Percentiles rank a stretch among this genome's conserved stretches.
Evolutionary conservation across 2,329 filamentous ascomycete species (phyloP).

Genomic region (Penicillium sumatraense): DNA sequence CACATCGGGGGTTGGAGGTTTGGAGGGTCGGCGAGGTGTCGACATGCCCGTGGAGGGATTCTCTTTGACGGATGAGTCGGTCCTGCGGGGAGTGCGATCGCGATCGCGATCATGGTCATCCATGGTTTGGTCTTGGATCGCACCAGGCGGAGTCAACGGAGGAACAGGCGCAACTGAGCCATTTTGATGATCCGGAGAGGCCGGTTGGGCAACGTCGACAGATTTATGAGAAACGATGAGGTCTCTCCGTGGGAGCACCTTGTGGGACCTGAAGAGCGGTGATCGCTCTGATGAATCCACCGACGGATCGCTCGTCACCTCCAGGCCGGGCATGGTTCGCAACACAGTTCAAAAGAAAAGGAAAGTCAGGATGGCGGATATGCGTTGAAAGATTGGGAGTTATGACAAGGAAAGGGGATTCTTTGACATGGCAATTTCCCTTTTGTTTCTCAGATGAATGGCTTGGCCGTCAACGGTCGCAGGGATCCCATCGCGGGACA

Average conservation of each 20-base stretch:
- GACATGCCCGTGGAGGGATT: constrained; percentile 34
- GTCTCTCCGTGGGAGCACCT: constrained; percentile 43
- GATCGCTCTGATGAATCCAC: constrained; percentile 34
- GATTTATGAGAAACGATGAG: constrained; percentile 26
- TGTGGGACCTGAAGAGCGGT: constrained; percentile 46
- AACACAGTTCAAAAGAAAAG: constrained; percentile 11
- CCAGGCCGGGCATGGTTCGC: constrained; percentile 42
- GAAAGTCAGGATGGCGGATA: background rate
- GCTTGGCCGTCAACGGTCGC: constrained; percentile 6
- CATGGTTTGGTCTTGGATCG: constrained; percentile 25
- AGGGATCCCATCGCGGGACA: constrained; percentile 19
- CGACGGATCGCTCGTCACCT: constrained; percentile 30
- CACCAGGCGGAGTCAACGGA: constrained; percentile 44
- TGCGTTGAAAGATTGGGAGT: no score
- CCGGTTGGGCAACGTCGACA: constrained; percentile 28
- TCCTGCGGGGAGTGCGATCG: constrained; percentile 25
- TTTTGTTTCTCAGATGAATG: background rate
- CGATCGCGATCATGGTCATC: background rate
- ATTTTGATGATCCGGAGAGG: constrained; percentile 27
- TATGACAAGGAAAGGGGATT: constrained; percentile 1
- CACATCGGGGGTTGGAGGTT: constrained; percentile 74
- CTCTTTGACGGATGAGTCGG: constrained; percentile 30
- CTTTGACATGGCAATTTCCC: background rate
- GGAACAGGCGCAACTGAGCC: constrained; percentile 34
- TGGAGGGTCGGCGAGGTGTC: constrained; percentile 68